A percentile compares a stretch with the other conserved stretches of the same genome.
Conservation (phyloP, 129 eudicot species). For the Scalesia atractyloides region DNA sequence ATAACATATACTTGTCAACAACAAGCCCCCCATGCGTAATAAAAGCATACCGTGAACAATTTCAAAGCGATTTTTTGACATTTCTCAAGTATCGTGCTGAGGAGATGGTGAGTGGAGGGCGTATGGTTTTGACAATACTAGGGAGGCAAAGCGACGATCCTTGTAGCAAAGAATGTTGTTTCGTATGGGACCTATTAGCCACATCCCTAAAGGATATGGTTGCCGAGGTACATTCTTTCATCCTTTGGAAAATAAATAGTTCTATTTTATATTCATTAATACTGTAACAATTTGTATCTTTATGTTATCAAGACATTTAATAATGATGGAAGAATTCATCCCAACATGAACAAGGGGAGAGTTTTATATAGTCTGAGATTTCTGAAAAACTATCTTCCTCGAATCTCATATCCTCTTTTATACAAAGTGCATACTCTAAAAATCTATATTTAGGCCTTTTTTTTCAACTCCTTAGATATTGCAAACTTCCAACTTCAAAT, state of each 20-base stretch:
- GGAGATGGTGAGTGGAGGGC: conserved; percentile 61
- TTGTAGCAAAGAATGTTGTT: conserved; percentile 55
- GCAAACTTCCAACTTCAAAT: no score
- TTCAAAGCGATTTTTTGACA: conserved; percentile 48
- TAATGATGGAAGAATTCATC: no score
- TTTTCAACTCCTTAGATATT: no score
- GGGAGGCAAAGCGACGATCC: conserved; percentile 65
- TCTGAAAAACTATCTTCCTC: no score
- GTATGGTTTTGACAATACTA: conserved; percentile 71
- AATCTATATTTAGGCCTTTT: no score
- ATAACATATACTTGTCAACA: conserved; percentile 55
- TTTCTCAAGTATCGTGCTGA: conserved; percentile 58
- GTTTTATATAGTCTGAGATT: no score
- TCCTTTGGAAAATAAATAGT: neutral
- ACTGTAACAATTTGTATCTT: no score
- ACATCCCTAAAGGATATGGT: conserved; percentile 59
- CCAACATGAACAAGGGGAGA: no score
- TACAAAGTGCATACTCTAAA: no score
- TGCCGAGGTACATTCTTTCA: conserved; percentile 42
- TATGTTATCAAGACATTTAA: no score
- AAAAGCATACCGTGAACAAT: conserved; percentile 63
- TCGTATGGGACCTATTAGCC: conserved; percentile 69
- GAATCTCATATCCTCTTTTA: no score
- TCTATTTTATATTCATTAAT: no score
- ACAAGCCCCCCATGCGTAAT: conserved; percentile 60